These are phyloP conservation scores for Xylaria telfairii DNA, from an alignment of 495 filamentous ascomycete species.

Conservation along the genomic window DNA sequence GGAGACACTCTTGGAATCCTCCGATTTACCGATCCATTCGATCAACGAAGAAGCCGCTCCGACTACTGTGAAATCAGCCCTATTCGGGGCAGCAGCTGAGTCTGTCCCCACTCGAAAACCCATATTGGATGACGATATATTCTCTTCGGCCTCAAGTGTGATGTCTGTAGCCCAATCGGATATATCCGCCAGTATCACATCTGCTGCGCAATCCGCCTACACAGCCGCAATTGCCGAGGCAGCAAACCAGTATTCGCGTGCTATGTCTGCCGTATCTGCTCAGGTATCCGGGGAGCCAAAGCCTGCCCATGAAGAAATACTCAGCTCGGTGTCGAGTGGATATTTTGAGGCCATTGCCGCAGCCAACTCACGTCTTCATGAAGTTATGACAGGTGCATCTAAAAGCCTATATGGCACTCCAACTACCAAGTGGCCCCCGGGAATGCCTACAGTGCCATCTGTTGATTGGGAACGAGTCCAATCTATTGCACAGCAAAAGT, in stretches of 20 bases:
- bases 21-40: constrained; percentile 30
- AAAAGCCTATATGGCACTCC: constrained; percentile 52
- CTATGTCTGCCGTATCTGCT: constrained; percentile 66
- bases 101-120: constrained; percentile 47
- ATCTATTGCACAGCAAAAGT: constrained; percentile 68
- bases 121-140: constrained; percentile 47
- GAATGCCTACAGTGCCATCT: constrained; percentile 39
- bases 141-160: constrained; percentile 63
- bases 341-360: constrained; percentile 70
- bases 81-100: constrained; percentile 54
- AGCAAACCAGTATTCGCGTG: constrained; percentile 67
- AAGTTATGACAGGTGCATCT: constrained; percentile 55
- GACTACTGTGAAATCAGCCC: constrained; percentile 47
- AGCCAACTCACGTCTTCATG: constrained; percentile 63
- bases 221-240: constrained; percentile 65
- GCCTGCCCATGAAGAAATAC: constrained; percentile 66
- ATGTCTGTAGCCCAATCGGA: constrained; percentile 66
- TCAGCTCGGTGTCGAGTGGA: constrained; percentile 69
- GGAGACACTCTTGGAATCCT: constrained; percentile 33
- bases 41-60: constrained; percentile 25
- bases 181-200: constrained; percentile 40
- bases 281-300: constrained; percentile 70
- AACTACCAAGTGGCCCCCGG: constrained; percentile 38
- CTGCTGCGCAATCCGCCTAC: constrained; percentile 64
- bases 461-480: constrained; percentile 49